Percentiles rank a stretch among this genome's conserved stretches.
Conservation (phyloP, 2,329 filamentous ascomycete genomes). For the Endoconidiophora polonica region DNA sequence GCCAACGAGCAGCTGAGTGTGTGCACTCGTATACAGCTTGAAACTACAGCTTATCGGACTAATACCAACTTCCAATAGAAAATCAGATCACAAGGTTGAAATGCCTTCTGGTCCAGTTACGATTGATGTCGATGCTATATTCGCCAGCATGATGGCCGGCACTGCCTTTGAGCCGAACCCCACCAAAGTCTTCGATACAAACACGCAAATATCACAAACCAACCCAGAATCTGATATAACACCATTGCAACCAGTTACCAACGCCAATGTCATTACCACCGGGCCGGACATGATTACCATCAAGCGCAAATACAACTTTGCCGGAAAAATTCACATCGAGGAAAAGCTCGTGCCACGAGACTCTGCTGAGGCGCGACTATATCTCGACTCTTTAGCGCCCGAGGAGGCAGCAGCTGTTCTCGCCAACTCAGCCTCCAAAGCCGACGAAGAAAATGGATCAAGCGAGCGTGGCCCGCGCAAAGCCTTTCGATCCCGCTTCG, state of each 20-base stretch:
- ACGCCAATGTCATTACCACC: conserved; percentile 11
- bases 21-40: conserved; percentile 15
- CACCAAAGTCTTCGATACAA: background rate
- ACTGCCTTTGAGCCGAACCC: conserved; percentile 11
- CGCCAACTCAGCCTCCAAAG: conserved; percentile 12
- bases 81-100: conserved; percentile 38
- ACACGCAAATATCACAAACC: conserved; percentile 11
- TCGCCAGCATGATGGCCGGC: conserved; percentile 46
- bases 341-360: conserved; percentile 50
- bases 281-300: conserved; percentile 38
- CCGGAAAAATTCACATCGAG: conserved; percentile 54
- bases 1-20: conserved; percentile 49
- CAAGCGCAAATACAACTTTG: conserved; percentile 58
- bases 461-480: conserved; percentile 28
- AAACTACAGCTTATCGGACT: background rate
- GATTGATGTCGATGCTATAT: conserved; percentile 54
- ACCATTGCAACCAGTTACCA: background rate
- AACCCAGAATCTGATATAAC: conserved; percentile 1
- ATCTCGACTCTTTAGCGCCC: conserved; percentile 27
- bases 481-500: conserved; percentile 47
- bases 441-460: conserved; percentile 1
- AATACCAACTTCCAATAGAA: conserved; percentile 23
- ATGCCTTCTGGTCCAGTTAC: conserved; percentile 43
- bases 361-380: conserved; percentile 49
- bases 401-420: conserved; percentile 14